Percentiles rank a stretch among this genome's conserved stretches.
Evolutionary conservation across 495 filamentous ascomycete species (phyloP).

Genomic region (Entonaema liquescens): DNA sequence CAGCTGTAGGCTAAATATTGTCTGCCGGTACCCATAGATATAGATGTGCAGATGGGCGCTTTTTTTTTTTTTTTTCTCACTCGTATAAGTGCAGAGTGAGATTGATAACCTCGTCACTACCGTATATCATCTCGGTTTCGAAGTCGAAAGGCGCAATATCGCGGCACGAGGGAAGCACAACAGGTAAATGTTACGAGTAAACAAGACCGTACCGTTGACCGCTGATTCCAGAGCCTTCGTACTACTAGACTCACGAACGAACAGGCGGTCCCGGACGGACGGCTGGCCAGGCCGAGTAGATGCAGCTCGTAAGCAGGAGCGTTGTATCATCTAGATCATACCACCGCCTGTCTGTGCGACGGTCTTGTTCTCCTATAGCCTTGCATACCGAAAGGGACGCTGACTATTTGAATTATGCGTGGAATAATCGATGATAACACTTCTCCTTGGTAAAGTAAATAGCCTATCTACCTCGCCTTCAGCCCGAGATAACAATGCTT

Average conservation of each 20-base stretch:
- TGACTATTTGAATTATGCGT: constrained; percentile 20
- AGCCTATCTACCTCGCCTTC: neutral
- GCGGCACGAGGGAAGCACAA: neutral
- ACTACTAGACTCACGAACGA: neutral
- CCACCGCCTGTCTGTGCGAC: constrained; percentile 10
- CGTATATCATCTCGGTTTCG: neutral
- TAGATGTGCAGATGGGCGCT: neutral
- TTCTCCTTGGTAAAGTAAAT: neutral
- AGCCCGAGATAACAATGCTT: neutral
- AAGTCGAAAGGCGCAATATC: constrained; percentile 9
- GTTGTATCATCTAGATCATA: constrained; percentile 28
- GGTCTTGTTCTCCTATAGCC: constrained; percentile 4
- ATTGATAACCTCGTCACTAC: neutral
- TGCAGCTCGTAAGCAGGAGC: constrained; percentile 1
- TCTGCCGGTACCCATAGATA: neutral
- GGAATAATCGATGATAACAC: constrained; percentile 1
- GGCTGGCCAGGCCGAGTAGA: constrained; percentile 4
- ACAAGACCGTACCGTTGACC: constrained; percentile 18
- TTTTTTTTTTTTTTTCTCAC: neutral
- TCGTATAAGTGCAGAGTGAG: neutral
- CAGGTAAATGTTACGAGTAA: constrained; percentile 18
- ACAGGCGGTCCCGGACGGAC: constrained; percentile 15
- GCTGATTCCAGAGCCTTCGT: constrained; percentile 11
- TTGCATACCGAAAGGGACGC: constrained; percentile 26
- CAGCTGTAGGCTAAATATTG: neutral